phyloP scores from a whole-genome alignment of 2,329 filamentous ascomycete species.

The Arthroderma sp. region DNA sequence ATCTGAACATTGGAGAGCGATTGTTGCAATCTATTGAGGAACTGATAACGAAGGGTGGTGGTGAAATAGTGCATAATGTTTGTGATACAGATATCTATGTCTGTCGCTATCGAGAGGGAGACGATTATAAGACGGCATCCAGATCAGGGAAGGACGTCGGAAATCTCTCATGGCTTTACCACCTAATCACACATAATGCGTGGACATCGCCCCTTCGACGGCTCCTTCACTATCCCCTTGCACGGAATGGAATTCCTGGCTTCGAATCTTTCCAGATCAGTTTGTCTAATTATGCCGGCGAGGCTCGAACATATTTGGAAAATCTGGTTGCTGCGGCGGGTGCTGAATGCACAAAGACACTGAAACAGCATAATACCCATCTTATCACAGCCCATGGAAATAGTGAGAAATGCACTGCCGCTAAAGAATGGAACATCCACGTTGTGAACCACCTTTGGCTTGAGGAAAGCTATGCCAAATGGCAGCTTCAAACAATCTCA shows the following conservation, averaged over 20 bases:
- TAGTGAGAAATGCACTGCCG: slow-evolving; percentile 88
- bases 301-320: slow-evolving; percentile 84
- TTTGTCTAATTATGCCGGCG: slow-evolving; percentile 90
- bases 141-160: slow-evolving; percentile 70
- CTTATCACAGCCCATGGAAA: slow-evolving; percentile 78
- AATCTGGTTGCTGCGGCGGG: slow-evolving; percentile 77
- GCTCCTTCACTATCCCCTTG: slow-evolving; percentile 80
- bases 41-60: slow-evolving; percentile 60
- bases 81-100: slow-evolving; percentile 69
- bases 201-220: slow-evolving; percentile 78
- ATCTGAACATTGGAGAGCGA: slow-evolving; percentile 57
- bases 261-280: slow-evolving; percentile 70
- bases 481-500: slow-evolving; percentile 58
- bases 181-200: slow-evolving; percentile 73
- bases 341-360: slow-evolving; percentile 82
- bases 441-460: slow-evolving; percentile 95
- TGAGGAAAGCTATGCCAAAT: slow-evolving; percentile 91
- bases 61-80: slow-evolving; percentile 51
- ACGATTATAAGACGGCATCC: slow-evolving; percentile 64
- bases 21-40: slow-evolving; percentile 54
- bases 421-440: slow-evolving; percentile 79
- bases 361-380: slow-evolving; percentile 92
- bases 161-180: slow-evolving; percentile 86
- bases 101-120: slow-evolving; percentile 72
- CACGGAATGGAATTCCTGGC: slow-evolving; percentile 61